phyloP scores from a whole-genome alignment of 495 filamentous ascomycete genomes.

The Aspergillus biplanus region DNA sequence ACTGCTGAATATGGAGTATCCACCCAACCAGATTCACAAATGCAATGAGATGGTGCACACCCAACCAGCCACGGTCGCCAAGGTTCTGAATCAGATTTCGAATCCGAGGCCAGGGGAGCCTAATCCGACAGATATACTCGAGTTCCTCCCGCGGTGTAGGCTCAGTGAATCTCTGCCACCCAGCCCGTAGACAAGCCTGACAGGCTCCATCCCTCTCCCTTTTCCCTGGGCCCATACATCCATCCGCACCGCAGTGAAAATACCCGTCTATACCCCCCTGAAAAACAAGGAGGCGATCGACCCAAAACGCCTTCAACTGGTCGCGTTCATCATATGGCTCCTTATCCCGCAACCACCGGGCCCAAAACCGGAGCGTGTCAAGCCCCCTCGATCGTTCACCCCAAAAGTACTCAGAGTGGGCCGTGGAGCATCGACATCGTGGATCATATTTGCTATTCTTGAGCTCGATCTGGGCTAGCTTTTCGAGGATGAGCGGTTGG shows the following conservation, averaged over 20 bases:
- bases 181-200: constrained; percentile 1
- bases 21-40: too few species aligned
- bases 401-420: constrained; percentile 2
- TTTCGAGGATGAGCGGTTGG: not conserved
- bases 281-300: not conserved
- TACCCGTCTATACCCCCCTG: not conserved
- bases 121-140: constrained; percentile 2
- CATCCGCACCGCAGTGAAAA: not conserved
- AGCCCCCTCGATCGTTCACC: not conserved
- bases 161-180: constrained; percentile 2
- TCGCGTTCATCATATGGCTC: not conserved
- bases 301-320: not conserved
- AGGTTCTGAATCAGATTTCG: too few species aligned
- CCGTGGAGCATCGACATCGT: not conserved
- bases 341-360: not conserved
- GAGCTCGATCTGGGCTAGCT: not conserved
- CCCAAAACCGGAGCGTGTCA: not conserved
- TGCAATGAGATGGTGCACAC: too few species aligned
- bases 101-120: not conserved
- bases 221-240: not conserved
- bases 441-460: not conserved
- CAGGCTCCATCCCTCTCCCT: not conserved
- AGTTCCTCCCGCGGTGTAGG: not conserved
- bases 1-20: too few species aligned
- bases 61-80: too few species aligned